Conservation (phyloP, 1,139 yeast genomes). For the Lodderomyces pseudojiufengensis region DNA sequence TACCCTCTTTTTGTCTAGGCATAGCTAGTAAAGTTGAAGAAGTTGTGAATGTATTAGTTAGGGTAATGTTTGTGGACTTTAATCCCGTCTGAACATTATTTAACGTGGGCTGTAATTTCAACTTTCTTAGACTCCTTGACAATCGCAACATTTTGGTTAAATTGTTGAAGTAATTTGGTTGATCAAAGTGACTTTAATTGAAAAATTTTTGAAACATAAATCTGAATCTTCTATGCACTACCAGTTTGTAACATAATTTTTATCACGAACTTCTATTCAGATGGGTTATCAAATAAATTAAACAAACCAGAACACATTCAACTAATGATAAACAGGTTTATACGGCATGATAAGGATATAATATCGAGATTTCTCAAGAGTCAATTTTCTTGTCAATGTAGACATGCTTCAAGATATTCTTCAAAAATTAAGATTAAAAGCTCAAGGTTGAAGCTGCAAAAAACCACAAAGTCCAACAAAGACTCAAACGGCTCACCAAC, state of each 20-base stretch:
- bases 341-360: background rate
- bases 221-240: too few relatives aligned
- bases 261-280: too few relatives aligned
- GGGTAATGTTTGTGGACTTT: too few relatives aligned
- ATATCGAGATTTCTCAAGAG: too few relatives aligned
- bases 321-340: background rate
- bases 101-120: background rate
- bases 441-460: background rate
- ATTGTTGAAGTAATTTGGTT: background rate
- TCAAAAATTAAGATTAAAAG: background rate
- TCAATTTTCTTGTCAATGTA: too few relatives aligned
- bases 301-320: too few relatives aligned
- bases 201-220: too few relatives aligned
- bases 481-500: background rate
- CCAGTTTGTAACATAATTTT: too few relatives aligned
- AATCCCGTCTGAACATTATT: background rate
- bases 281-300: too few relatives aligned
- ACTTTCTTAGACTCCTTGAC: background rate
- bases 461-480: background rate
- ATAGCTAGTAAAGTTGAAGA: conserved; percentile 14
- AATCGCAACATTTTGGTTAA: conserved; percentile 6
- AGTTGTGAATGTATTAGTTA: conserved; percentile 5
- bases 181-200: too few relatives aligned
- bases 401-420: conserved; percentile 5
- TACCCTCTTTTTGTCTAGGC: conserved; percentile 23